Evolutionary conservation across 306 rosid species (phyloP).

Genomic region (Fragaria ananassa): DNA sequence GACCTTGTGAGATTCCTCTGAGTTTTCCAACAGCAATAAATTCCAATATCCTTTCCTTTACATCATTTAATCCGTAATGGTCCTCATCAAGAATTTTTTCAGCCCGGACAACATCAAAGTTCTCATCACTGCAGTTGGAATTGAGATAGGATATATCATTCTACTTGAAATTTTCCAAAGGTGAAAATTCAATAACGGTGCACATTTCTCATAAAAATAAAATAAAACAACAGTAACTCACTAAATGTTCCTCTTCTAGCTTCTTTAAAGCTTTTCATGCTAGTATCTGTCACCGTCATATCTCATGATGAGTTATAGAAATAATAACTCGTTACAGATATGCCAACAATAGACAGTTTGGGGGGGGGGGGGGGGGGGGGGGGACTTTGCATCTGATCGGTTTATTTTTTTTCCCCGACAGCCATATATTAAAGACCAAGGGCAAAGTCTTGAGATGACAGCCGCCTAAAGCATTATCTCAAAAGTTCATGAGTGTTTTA

Average conservation of each 20-base stretch:
- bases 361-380: too few relatives aligned
- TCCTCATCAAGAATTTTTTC: constrained; percentile 96
- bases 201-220: not conserved
- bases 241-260: not conserved
- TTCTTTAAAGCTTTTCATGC: not conserved
- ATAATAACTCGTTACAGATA: not conserved
- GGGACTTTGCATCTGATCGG: not conserved
- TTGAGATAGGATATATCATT: not conserved
- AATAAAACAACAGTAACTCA: not conserved
- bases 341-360: not conserved
- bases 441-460: not conserved
- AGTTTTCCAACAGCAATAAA: constrained; percentile 98
- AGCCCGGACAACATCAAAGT: constrained; percentile 85
- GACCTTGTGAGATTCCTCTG: constrained; percentile 95
- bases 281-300: not conserved
- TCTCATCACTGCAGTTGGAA: constrained; percentile 74
- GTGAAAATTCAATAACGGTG: not conserved
- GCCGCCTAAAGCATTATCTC: not conserved
- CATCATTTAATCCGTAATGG: constrained; percentile 94
- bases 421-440: constrained; percentile 2
- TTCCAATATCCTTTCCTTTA: constrained; percentile 95
- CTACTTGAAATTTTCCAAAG: not conserved
- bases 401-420: not conserved
- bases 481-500: not conserved
- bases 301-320: not conserved